phyloP scores from a whole-genome alignment of 305 asterid species.

The Rubia occidens region DNA sequence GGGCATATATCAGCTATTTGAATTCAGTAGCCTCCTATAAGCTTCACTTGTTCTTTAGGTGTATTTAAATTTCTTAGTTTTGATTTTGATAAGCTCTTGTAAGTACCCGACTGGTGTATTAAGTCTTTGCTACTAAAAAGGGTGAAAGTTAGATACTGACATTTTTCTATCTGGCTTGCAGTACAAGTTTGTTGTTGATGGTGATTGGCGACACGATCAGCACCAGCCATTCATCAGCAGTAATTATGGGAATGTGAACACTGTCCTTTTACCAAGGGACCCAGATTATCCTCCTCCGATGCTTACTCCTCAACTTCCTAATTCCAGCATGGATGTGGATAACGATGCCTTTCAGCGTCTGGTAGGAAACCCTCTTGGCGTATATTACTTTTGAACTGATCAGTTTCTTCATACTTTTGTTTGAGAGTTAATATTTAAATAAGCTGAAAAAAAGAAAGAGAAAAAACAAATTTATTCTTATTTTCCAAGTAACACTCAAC shows the following conservation, averaged over 20 bases:
- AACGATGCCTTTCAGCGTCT: conserved; percentile 59
- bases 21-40: neutral
- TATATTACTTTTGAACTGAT: neutral
- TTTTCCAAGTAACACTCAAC: neutral
- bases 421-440: neutral
- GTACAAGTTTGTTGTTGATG: conserved; percentile 96
- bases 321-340: conserved; percentile 85
- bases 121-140: conserved; percentile 1
- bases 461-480: neutral
- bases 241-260: conserved; percentile 71
- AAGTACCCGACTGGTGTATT: neutral
- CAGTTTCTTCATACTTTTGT: conserved; percentile 1
- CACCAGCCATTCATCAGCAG: conserved; percentile 59
- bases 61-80: neutral
- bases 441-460: neutral
- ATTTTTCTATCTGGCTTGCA: conserved; percentile 31
- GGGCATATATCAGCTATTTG: neutral
- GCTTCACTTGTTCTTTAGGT: neutral
- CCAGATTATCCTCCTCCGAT: conserved; percentile 44
- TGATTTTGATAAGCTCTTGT: neutral
- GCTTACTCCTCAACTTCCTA: conserved; percentile 41
- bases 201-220: conserved; percentile 95
- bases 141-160: conserved; percentile 3
- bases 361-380: conserved; percentile 36
- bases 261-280: conserved; percentile 61